Evolutionary conservation across 768 basidiomycete species (phyloP).

Genomic region (Hygrocybe coccinea): DNA sequence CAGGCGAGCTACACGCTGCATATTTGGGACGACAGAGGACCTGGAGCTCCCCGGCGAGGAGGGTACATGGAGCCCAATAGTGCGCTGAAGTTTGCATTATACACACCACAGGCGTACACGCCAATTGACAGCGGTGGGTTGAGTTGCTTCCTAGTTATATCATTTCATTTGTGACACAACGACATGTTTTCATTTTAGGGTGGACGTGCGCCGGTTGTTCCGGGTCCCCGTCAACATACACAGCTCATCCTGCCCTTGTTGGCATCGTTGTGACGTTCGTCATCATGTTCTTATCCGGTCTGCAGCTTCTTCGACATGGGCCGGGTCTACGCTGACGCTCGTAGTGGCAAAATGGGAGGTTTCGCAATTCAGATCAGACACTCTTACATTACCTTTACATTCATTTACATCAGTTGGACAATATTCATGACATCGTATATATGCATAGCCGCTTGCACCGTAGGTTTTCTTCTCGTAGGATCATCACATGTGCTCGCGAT

Average conservation of each 20-base stretch:
- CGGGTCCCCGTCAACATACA: conserved; percentile 32
- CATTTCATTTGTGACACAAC: neutral
- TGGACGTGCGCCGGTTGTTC: conserved; percentile 54
- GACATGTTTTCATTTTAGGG: conserved; percentile 30
- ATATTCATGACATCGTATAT: too few relatives aligned
- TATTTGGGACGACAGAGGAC: conserved; percentile 79
- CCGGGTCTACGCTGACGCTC: neutral
- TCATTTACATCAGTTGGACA: too few relatives aligned
- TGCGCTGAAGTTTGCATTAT: conserved; percentile 75
- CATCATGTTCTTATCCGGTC: conserved; percentile 64
- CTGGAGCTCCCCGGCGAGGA: conserved; percentile 48
- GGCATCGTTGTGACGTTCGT: conserved; percentile 53
- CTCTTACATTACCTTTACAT: too few relatives aligned
- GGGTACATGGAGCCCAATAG: conserved; percentile 69
- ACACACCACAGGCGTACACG: conserved; percentile 71
- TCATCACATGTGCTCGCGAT: too few relatives aligned
- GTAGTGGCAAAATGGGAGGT: too few relatives aligned
- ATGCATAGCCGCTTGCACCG: too few relatives aligned
- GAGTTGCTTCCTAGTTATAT: neutral
- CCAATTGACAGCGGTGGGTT: conserved; percentile 49
- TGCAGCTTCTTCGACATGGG: conserved; percentile 44
- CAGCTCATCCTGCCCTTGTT: conserved; percentile 51
- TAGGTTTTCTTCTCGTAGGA: too few relatives aligned
- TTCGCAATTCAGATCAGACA: too few relatives aligned
- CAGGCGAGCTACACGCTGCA: conserved; percentile 72